Evolutionary conservation across 352 stramenopile genomes (phyloP).

Genomic region (Globisporangium spiculum): DNA sequence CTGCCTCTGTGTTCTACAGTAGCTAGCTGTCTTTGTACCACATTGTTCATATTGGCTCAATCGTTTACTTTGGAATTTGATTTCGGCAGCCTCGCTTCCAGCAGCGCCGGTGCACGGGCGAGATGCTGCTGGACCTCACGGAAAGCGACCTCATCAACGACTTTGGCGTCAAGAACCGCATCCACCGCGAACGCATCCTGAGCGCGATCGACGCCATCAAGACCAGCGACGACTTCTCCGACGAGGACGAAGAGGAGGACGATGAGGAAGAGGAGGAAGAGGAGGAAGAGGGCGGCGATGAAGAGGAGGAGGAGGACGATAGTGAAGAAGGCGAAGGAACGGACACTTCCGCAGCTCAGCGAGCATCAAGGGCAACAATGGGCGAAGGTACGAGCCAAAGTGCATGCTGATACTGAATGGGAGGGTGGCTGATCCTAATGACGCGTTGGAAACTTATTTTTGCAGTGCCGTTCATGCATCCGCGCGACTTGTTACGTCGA

Average conservation of each 20-base stretch:
- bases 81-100: constrained; percentile 55
- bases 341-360: constrained; percentile 9
- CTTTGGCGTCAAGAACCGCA: constrained; percentile 62
- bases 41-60: too few species aligned
- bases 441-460: background rate
- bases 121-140: constrained; percentile 66
- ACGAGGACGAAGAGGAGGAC: constrained; percentile 55
- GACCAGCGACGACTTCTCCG: constrained; percentile 59
- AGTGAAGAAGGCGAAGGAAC: background rate
- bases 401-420: background rate
- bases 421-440: too few species aligned
- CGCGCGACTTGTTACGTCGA: constrained; percentile 41
- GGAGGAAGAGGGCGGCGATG: constrained; percentile 27
- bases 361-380: constrained; percentile 15
- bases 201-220: constrained; percentile 79
- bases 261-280: constrained; percentile 33
- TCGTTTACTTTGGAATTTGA: background rate
- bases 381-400: constrained; percentile 19
- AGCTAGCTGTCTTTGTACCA: too few species aligned
- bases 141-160: constrained; percentile 80
- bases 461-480: constrained; percentile 25
- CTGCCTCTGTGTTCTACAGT: too few species aligned
- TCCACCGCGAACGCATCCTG: constrained; percentile 68
- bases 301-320: constrained; percentile 23
- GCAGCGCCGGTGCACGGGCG: constrained; percentile 59